phyloP scores from a whole-genome alignment of 2,329 filamentous ascomycete genomes.

The Paramyrothecium sp. region DNA sequence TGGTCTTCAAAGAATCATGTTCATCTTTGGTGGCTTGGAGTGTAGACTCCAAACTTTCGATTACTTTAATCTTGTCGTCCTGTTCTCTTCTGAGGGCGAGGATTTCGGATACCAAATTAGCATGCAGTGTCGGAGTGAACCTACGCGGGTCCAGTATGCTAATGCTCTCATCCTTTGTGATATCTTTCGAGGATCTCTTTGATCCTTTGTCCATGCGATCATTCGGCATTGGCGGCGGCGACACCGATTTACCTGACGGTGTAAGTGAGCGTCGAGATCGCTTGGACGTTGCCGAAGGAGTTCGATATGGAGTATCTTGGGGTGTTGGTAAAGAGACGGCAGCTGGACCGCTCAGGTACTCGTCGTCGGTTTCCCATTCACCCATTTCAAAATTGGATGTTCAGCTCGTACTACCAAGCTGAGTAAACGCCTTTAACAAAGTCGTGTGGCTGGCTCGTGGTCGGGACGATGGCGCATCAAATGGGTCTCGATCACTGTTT shows the following conservation, averaged over 20 bases:
- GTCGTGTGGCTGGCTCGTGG: not conserved
- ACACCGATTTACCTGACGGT: slow-evolving; percentile 56
- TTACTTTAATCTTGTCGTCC: slow-evolving; percentile 83
- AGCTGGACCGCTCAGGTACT: slow-evolving; percentile 52
- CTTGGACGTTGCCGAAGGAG: slow-evolving; percentile 62
- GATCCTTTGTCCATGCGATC: slow-evolving; percentile 42
- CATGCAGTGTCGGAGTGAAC: slow-evolving; percentile 93
- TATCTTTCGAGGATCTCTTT: slow-evolving; percentile 57
- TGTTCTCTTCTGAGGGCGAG: slow-evolving; percentile 82
- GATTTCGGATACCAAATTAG: slow-evolving; percentile 93
- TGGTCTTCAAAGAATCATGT: slow-evolving; percentile 66
- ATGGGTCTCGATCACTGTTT: not conserved
- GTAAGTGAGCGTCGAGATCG: slow-evolving; percentile 67
- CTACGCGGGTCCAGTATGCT: slow-evolving; percentile 81
- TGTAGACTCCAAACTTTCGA: slow-evolving; percentile 77
- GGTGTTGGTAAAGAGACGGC: slow-evolving; percentile 66
- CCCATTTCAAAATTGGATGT: slow-evolving; percentile 40
- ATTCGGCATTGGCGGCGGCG: slow-evolving; percentile 50
- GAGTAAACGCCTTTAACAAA: not conserved
- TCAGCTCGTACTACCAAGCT: not conserved
- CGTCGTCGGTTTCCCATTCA: slow-evolving; percentile 63
- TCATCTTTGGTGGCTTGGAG: slow-evolving; percentile 72
- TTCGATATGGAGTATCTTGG: slow-evolving; percentile 69
- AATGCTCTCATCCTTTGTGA: slow-evolving; percentile 65
- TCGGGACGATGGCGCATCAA: not conserved